Base-by-base conservation (phyloP, 495 filamentous ascomycete genomes). In the Penicillium chermesinum region DNA sequence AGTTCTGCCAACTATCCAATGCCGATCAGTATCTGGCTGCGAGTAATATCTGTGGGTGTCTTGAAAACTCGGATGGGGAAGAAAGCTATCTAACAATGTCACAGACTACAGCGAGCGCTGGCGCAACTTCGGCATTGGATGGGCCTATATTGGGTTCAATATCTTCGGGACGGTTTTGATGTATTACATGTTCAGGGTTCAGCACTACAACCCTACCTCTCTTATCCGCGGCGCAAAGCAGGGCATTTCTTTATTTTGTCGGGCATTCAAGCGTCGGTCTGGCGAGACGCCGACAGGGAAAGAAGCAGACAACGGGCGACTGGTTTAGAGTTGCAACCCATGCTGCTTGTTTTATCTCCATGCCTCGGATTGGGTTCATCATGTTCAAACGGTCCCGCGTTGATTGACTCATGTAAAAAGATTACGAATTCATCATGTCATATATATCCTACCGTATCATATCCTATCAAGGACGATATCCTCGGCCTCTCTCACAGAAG, bases 91-190 rank as follows among this genome's bases (percentile, higher is more conserved):
- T 49, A 43, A 51, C 17, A 7, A 25, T 2, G 64, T 64, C 19
- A 71, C 78, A 10, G 30, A 67, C n/a, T 88, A 80, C 52, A 54
- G 51, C 3, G 74, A 85, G 15, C 66, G 80, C 37, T 87, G 84
- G 84, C 74, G 84, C 44, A 84, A 89, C 58, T 83, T 89, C 49
- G 86, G 85, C 13, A 67, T 87, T 18, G 63, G 85, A 50, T 91
- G 75, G 66, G 82, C 69, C 0, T 94, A 83, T 57, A 73, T 91
- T 44, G 66, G 76, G n/a, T 88, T 93, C 68, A 96, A 96, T 62
- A 67, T 90, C 46, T 56, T 69, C 13, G 83, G 63, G n/a, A 88
- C 88, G 0, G 59, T 91, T 15, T 70, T 76, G 32, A 60, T 96
- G 17, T 96, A 95, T 66, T 95, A 32, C 46, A 50, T 76, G 21